These are phyloP conservation scores for Lasiosphaeria hispida DNA, from an alignment of 495 filamentous ascomycete species.

Conservation along the genomic window DNA sequence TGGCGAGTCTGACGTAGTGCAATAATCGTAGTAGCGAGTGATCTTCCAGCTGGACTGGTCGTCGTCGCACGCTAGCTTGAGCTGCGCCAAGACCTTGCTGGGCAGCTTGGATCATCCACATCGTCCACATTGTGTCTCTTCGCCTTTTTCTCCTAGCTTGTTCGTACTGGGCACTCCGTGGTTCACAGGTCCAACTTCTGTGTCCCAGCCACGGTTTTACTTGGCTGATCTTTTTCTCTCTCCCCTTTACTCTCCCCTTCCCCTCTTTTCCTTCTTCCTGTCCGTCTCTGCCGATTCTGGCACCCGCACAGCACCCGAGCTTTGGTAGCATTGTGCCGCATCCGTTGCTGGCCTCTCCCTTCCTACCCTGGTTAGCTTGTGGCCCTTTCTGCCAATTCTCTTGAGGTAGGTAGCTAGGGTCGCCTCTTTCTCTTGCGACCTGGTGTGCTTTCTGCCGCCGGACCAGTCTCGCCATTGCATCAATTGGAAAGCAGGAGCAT, in stretches of 20 bases:
- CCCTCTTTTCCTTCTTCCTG: not conserved
- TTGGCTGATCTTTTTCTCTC: conserved; percentile 1
- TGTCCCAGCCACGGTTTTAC: conserved; percentile 13
- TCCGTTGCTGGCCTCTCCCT: not conserved
- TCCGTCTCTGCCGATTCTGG: not conserved
- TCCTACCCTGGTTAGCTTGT: not conserved
- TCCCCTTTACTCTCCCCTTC: conserved; percentile 5
- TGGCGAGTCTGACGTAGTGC: too few species aligned
- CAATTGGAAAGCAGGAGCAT: conserved; percentile 23
- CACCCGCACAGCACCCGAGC: not conserved
- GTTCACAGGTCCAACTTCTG: conserved; percentile 16
- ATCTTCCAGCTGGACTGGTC: too few species aligned
- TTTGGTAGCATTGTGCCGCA: conserved; percentile 19
- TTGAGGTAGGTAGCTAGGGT: not conserved
- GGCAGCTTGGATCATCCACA: not conserved
- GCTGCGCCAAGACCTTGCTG: not conserved
- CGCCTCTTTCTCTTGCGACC: not conserved
- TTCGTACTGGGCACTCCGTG: not conserved
- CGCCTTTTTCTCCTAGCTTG: not conserved
- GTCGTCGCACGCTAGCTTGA: not conserved
- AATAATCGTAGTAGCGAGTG: too few species aligned
- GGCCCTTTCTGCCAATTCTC: not conserved
- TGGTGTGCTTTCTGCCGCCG: not conserved
- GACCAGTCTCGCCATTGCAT: conserved; percentile 4
- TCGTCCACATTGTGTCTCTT: not conserved